Conservation (phyloP, 2,329 filamentous ascomycete species). For the Neopestalotiopsis sp. region DNA sequence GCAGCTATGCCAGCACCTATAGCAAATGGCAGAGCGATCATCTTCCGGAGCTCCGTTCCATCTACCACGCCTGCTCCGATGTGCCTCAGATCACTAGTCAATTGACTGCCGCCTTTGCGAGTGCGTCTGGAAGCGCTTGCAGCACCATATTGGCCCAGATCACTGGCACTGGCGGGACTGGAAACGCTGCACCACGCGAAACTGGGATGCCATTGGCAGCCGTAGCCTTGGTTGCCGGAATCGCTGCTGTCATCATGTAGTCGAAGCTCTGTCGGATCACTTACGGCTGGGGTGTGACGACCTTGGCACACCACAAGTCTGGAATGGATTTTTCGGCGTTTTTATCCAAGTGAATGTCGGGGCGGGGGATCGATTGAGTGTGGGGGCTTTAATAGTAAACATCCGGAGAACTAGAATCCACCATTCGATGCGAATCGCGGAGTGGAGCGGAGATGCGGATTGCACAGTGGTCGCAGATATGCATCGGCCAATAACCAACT, state of each 20-base stretch:
- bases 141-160: constrained; percentile 11
- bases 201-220: constrained; percentile 8
- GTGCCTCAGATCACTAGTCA: constrained; percentile 4
- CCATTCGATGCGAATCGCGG: neutral
- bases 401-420: neutral
- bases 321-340: neutral
- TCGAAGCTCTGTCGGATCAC: neutral
- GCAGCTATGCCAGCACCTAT: constrained; percentile 10
- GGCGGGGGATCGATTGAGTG: neutral
- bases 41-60: neutral
- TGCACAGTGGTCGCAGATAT: neutral
- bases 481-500: neutral
- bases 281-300: neutral
- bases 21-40: constrained; percentile 8
- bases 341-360: neutral
- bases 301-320: neutral
- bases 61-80: constrained; percentile 13
- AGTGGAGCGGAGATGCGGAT: neutral
- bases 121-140: constrained; percentile 3
- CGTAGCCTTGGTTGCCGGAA: constrained; percentile 3
- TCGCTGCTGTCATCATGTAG: constrained; percentile 5
- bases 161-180: neutral
- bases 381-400: neutral
- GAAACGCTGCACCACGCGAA: constrained; percentile 11
- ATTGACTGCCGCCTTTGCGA: constrained; percentile 4